phyloP scores from a whole-genome alignment of 148 eudicot species.

The Heliosperma pusillum region DNA sequence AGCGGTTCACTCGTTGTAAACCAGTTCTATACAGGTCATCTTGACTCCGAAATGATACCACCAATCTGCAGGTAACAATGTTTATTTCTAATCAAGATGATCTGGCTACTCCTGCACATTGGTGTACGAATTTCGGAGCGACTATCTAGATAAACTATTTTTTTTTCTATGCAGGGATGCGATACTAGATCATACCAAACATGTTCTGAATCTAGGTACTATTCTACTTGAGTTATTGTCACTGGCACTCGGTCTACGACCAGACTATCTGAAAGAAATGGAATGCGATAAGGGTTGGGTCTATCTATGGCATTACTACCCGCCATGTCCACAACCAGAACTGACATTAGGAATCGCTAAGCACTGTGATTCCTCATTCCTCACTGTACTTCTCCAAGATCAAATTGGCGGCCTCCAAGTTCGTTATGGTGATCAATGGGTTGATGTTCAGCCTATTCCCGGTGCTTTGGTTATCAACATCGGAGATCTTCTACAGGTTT shows the following conservation, averaged over 20 bases:
- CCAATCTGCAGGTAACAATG: background rate
- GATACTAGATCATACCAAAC: slow-evolving; percentile 21
- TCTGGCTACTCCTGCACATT: background rate
- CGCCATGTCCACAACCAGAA: slow-evolving; percentile 26
- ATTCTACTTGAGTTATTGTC: slow-evolving; percentile 33
- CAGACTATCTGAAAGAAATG: slow-evolving; percentile 23
- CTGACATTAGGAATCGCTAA: slow-evolving; percentile 15
- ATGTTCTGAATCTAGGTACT: slow-evolving; percentile 24
- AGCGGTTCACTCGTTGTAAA: slow-evolving; percentile 34
- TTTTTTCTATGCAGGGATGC: slow-evolving; percentile 24
- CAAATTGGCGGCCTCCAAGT: slow-evolving; percentile 50
- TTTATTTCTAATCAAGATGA: background rate
- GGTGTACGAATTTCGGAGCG: background rate
- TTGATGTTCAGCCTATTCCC: slow-evolving; percentile 31
- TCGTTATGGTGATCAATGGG: slow-evolving; percentile 32
- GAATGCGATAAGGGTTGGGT: slow-evolving; percentile 22
- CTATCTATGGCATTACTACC: slow-evolving; percentile 35
- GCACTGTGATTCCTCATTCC: slow-evolving; percentile 12
- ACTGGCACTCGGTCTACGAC: slow-evolving; percentile 36
- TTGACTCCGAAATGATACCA: background rate
- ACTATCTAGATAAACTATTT: background rate
- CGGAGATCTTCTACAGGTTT: slow-evolving; percentile 47
- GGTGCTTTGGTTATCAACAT: slow-evolving; percentile 41
- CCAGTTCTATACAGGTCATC: background rate
- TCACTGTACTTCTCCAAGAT: slow-evolving; percentile 26